Evolutionary conservation across 441 rosid genomes (phyloP), one percentile per base, ranked within the genome.

Genomic region (Croton setiger): DNA sequence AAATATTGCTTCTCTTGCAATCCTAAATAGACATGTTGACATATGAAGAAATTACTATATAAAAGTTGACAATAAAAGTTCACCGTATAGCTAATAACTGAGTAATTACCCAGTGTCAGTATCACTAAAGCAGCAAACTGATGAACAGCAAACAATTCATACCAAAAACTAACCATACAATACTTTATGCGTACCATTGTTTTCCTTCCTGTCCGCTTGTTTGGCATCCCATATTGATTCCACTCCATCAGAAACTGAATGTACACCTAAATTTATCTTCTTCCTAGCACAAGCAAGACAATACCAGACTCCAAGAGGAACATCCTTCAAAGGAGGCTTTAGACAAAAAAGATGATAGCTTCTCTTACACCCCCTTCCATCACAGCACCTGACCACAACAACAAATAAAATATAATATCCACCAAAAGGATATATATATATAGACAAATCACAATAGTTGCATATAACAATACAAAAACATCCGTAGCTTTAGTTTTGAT

Each of bases 291-390:
- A 86, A 20, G 70, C 27, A 74, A 35, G 59, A 72, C 88, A 86
- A 63, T 77, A 72, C 90, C 87, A 84, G 70, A 54, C 80, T 49
- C 86, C 86, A 63, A 68, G 70, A 60, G 86, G 79, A 62, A 78
- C 68, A 72, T 74, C 77, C 65, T 76, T 62, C 52, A 82, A 45
- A 66, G 80, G 78, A 66, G 83, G 85, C 63, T 79, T 79, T 20
- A 86, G 67, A 79, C 91, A 88, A 54, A 78, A 78, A 60, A 79
- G 78, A 79, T 85, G 88, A 71, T 75, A 88, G 72, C 79, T 73
- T 63, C 74, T 80, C 60, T 72, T 71, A 75, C 94, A 88, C 15
- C 82, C 84, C 61, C 43, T 77, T 77, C 94, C 93, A 43, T 75
- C 76, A 73, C 93, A 88, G 72, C 79, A 74, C 82, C 93, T 88